Percentiles rank a stretch among this genome's conserved stretches.
phyloP scores from a whole-genome alignment of 2,329 filamentous ascomycete species.

The Macroventuria anomochaeta region DNA sequence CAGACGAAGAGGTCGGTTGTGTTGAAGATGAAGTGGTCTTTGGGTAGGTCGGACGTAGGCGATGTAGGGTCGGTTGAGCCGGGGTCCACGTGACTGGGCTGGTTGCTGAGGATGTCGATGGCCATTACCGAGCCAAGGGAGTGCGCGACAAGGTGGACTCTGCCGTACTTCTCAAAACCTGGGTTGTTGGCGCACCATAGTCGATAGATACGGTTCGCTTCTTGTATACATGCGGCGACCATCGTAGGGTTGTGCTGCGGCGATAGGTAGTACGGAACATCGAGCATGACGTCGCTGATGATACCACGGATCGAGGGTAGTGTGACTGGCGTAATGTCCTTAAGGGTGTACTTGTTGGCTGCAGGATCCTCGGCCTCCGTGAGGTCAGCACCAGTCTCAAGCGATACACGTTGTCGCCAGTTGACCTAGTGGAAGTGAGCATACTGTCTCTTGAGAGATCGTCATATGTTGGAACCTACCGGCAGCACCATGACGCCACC shows the following conservation, averaged over 20 bases:
- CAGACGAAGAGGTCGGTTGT: constrained; percentile 88
- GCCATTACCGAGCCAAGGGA: constrained; percentile 95
- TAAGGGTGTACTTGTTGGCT: constrained; percentile 70
- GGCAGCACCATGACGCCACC: constrained; percentile 94
- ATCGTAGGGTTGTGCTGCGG: constrained; percentile 90
- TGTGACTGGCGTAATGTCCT: constrained; percentile 89
- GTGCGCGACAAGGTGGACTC: constrained; percentile 91
- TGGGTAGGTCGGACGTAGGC: constrained; percentile 57
- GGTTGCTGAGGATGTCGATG: constrained; percentile 85
- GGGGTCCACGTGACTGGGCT: constrained; percentile 74
- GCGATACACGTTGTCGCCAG: constrained; percentile 86
- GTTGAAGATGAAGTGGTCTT: constrained; percentile 80
- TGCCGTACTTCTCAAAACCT: constrained; percentile 78
- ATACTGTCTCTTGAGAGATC: background rate
- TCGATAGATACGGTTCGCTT: constrained; percentile 94
- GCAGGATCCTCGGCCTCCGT: constrained; percentile 63
- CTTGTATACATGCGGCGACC: constrained; percentile 84
- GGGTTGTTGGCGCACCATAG: constrained; percentile 95
- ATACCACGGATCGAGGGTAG: constrained; percentile 90
- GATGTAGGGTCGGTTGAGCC: constrained; percentile 43
- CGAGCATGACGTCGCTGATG: constrained; percentile 97
- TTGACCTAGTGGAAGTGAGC: constrained; percentile 64
- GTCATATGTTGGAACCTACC: constrained; percentile 33
- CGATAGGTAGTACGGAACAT: constrained; percentile 97
- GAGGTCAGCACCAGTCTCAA: constrained; percentile 71